These are phyloP conservation scores for Parasitella parasitica DNA, from an alignment of 371 early-diverging fungal genomes.

Conservation along the genomic window DNA sequence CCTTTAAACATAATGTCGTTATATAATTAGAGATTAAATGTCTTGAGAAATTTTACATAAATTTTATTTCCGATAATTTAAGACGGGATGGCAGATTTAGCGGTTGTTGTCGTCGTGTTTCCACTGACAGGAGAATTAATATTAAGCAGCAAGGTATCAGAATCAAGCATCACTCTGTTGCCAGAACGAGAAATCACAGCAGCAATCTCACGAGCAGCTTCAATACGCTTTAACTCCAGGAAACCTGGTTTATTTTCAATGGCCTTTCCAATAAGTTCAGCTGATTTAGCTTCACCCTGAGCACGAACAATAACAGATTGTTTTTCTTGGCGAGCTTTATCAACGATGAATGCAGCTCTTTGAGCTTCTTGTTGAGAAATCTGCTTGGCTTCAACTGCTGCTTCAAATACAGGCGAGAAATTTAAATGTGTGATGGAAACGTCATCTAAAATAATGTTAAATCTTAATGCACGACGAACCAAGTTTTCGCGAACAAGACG, in stretches of 20 bases:
- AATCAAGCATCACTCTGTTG: slow-evolving; percentile 91
- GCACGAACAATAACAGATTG: slow-evolving; percentile 96
- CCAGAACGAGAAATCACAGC: slow-evolving; percentile 75
- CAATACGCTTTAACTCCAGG: slow-evolving; percentile 91
- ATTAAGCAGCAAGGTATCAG: slow-evolving; percentile 90
- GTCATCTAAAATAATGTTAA: slow-evolving; percentile 95
- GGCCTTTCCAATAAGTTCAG: slow-evolving; percentile 87
- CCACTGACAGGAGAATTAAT: slow-evolving; percentile 42
- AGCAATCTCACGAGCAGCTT: slow-evolving; percentile 96
- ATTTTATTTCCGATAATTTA: no score
- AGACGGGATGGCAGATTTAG: no score
- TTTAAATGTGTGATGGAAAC: slow-evolving; percentile 97
- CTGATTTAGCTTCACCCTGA: slow-evolving; percentile 96
- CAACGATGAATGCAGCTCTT: slow-evolving; percentile 95
- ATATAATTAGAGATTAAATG: no score
- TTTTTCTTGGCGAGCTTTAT: slow-evolving; percentile 95
- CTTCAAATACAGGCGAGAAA: slow-evolving; percentile 94
- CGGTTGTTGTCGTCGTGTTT: background rate
- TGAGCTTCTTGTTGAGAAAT: slow-evolving; percentile 99
- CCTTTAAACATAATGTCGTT: no score
- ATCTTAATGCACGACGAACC: slow-evolving; percentile 80
- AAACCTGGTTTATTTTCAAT: slow-evolving; percentile 97
- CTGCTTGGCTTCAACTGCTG: slow-evolving; percentile 98
- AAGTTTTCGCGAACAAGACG: slow-evolving; percentile 90
- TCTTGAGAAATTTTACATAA: no score